Evolutionary conservation across 1,284 basidiomycete genomes (phyloP).

Genomic region (Sporisorium scitamineum): DNA sequence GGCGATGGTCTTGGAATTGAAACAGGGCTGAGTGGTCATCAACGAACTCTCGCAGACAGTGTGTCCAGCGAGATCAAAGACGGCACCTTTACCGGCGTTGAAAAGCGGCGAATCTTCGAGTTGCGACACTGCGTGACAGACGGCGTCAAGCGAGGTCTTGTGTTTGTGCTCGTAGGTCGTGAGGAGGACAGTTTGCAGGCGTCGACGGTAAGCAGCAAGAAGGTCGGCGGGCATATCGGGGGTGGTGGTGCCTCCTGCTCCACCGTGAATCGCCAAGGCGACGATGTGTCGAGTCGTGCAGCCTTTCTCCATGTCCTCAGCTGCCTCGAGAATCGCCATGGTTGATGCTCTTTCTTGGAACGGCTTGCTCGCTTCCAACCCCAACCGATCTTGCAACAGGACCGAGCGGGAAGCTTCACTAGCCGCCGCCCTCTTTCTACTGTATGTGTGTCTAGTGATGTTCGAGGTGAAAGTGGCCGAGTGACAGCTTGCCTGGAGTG

Average conservation of each 20-base stretch:
- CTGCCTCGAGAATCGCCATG: neutral
- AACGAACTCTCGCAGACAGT: constrained; percentile 80
- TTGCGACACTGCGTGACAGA: constrained; percentile 78
- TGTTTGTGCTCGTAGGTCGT: constrained; percentile 76
- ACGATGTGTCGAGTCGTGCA: constrained; percentile 12
- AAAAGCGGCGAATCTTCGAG: constrained; percentile 84
- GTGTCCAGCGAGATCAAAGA: constrained; percentile 70
- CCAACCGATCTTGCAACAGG: too few relatives aligned
- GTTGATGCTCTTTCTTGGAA: neutral
- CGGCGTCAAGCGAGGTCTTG: constrained; percentile 85
- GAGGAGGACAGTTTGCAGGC: constrained; percentile 74
- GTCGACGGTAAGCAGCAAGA: constrained; percentile 75
- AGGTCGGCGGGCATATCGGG: constrained; percentile 66
- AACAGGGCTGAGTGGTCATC: constrained; percentile 63
- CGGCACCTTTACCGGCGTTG: constrained; percentile 76
- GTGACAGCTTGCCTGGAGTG: neutral
- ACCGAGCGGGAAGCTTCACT: too few relatives aligned
- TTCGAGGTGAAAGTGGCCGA: neutral
- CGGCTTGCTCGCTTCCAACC: too few relatives aligned
- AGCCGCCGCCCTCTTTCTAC: too few relatives aligned
- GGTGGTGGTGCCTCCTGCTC: constrained; percentile 40
- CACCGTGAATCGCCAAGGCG: constrained; percentile 51
- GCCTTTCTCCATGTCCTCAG: constrained; percentile 2
- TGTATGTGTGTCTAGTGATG: too few relatives aligned
- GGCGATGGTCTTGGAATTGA: constrained; percentile 71